Evolutionary conservation across 1,284 basidiomycete genomes (phyloP), one percentile per base, ranked within the genome.

Genomic region (Rhodotorula sp.): DNA sequence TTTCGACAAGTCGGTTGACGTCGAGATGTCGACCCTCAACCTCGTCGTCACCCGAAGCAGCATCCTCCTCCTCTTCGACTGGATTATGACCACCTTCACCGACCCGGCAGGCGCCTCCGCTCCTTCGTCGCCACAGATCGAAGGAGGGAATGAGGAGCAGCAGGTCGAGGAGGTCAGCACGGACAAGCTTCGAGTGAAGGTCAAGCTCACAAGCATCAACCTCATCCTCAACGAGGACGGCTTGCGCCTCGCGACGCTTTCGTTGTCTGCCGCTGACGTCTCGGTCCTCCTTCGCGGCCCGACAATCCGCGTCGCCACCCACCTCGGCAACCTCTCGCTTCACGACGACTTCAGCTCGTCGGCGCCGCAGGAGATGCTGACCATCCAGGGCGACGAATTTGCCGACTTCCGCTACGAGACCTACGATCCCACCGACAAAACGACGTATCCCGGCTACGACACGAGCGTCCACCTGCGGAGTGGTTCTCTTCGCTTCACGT

Each of bases 361-460:
- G 29, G 83, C 83, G 22, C 82, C 86, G 47, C 91, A 91, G 77
- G 87, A 93, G 77, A 85, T 99, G 15, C 82, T 99, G 65, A 91
- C 92, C 39, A 99, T 99, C 66, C 92, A 99, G 78, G 96, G 94
- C 49, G 88, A 93, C 76, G 91, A 99, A 79, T 87, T 99, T 58
- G 95, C 94, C 32, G 91, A 97, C 79, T 94, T 99, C 82, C 87
- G 86, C 64, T 98, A 99, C 81, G 90, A 97, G 81, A 99, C 94
- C 0, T 95, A 89, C 81, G 91, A 95, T 79, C 80, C 82, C 4
- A 68, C 77, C 10, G 86, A 90, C 22, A 80, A 84, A 30, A 83
- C 86, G 46, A 84, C 84, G 1, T 91, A 92, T 80, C 84, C 85
- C 3, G 92, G 92, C 48, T 86, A 95, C 81, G 94, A 94, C 80